Percentiles rank a stretch among this genome's conserved stretches.
phyloP scores from a whole-genome alignment of 2,329 filamentous ascomycete genomes.

The Monosporascus sp. region DNA sequence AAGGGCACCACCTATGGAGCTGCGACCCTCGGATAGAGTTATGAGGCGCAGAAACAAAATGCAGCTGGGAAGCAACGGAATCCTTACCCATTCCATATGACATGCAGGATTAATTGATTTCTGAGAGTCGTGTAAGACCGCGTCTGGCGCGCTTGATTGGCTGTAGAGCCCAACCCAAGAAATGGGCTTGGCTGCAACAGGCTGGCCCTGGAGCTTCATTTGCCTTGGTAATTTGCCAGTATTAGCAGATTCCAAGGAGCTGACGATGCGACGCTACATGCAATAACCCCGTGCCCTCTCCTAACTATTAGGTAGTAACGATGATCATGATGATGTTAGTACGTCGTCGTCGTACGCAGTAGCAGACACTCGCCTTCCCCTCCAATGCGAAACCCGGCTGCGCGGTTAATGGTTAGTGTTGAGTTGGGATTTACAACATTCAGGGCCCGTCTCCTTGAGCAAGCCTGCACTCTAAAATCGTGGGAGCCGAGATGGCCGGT shows the following conservation, averaged over 20 bases:
- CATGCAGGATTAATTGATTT: slow-evolving; percentile 35
- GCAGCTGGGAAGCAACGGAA: too few species aligned
- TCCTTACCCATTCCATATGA: slow-evolving; percentile 15
- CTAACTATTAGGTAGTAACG: too few species aligned
- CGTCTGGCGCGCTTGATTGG: slow-evolving; percentile 31
- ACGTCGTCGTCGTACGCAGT: too few species aligned
- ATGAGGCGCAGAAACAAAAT: too few species aligned
- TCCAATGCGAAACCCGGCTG: too few species aligned
- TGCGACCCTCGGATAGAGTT: too few species aligned
- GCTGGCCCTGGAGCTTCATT: slow-evolving; percentile 12
- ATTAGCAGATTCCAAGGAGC: slow-evolving; percentile 20
- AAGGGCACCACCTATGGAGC: too few species aligned
- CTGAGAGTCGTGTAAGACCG: slow-evolving; percentile 30
- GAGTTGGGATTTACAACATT: too few species aligned
- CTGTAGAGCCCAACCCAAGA: slow-evolving; percentile 12
- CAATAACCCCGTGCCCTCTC: not conserved
- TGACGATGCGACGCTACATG: slow-evolving; percentile 21
- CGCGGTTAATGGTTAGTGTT: too few species aligned
- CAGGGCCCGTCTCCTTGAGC: too few species aligned
- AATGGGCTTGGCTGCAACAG: slow-evolving; percentile 20
- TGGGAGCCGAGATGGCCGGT: not conserved
- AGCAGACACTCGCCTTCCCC: too few species aligned
- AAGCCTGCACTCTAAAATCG: not conserved
- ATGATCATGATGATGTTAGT: too few species aligned
- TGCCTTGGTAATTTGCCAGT: slow-evolving; percentile 21